phyloP scores from a whole-genome alignment of 2,329 filamentous ascomycete species.

The Venturia asperata region DNA sequence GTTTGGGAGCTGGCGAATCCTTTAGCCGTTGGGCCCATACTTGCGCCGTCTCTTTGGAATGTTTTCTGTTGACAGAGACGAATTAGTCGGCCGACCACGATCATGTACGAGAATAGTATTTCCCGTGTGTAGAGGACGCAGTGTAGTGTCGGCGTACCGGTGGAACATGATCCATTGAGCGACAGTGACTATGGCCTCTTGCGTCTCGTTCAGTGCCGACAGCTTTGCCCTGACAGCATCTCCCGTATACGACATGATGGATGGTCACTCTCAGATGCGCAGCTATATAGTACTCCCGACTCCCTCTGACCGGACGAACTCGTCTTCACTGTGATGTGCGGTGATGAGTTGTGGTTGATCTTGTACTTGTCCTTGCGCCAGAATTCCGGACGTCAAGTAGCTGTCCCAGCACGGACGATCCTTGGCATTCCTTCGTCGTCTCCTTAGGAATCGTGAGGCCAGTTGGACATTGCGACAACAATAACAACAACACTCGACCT shows the following conservation, averaged over 20 bases:
- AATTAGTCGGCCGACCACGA: background rate
- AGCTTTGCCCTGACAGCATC: constrained; percentile 93
- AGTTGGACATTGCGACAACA: constrained; percentile 7
- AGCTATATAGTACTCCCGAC: background rate
- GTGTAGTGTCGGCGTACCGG: constrained; percentile 51
- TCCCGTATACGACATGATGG: constrained; percentile 51
- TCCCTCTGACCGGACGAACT: background rate
- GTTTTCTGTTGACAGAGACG: constrained; percentile 54
- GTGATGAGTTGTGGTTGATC: background rate
- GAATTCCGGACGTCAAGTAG: background rate
- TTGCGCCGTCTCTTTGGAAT: constrained; percentile 84
- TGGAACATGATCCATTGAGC: constrained; percentile 99
- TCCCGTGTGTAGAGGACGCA: background rate
- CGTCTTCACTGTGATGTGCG: background rate
- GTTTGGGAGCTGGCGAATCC: constrained; percentile 77
- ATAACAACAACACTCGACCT: background rate
- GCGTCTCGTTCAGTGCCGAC: constrained; percentile 90
- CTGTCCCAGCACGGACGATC: background rate
- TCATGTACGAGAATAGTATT: no score
- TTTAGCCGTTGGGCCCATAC: constrained; percentile 87
- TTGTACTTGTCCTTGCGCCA: background rate
- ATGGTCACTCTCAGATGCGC: constrained; percentile 11
- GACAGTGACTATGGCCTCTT: constrained; percentile 92
- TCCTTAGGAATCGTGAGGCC: constrained; percentile 1
- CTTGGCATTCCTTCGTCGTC: background rate